Evolutionary conservation across 208 protist species (phyloP).

Genomic region (Wallacemonas collosoma): DNA sequence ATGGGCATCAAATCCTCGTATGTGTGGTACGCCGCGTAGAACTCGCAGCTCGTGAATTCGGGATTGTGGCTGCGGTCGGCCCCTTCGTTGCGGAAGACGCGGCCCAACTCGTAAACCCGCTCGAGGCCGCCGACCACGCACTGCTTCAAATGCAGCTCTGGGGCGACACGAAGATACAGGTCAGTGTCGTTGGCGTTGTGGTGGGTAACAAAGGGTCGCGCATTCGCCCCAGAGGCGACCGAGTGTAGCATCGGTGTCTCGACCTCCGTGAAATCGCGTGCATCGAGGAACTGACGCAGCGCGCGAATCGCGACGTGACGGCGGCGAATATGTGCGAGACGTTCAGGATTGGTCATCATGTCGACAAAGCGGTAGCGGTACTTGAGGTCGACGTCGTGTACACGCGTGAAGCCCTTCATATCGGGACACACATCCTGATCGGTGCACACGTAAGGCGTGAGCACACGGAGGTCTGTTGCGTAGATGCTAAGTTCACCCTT

Average conservation of each 20-base stretch:
- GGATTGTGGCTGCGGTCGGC: slow-evolving; percentile 95
- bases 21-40: slow-evolving; percentile 94
- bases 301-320: slow-evolving; percentile 65
- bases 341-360: slow-evolving; percentile 78
- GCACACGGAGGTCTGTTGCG: slow-evolving; percentile 43
- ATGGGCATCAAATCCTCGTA: slow-evolving; percentile 94
- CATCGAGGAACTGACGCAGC: slow-evolving; percentile 77
- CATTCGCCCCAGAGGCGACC: slow-evolving; percentile 90
- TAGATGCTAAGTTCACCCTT: slow-evolving; percentile 89
- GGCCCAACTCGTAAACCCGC: slow-evolving; percentile 95
- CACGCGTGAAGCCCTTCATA: slow-evolving; percentile 59
- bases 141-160: slow-evolving; percentile 95
- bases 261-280: slow-evolving; percentile 88
- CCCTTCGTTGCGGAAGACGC: slow-evolving; percentile 95
- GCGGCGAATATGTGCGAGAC: slow-evolving; percentile 50
- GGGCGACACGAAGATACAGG: slow-evolving; percentile 90
- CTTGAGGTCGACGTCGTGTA: slow-evolving; percentile 77
- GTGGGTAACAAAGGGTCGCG: slow-evolving; percentile 91
- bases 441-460: slow-evolving; percentile 86
- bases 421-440: slow-evolving; percentile 83
- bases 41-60: slow-evolving; percentile 96
- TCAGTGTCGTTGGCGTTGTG: slow-evolving; percentile 87
- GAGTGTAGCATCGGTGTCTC: slow-evolving; percentile 94
- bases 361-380: slow-evolving; percentile 91
- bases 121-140: slow-evolving; percentile 95